Evolutionary conservation across 2,329 filamentous ascomycete genomes (phyloP), one percentile per base, ranked within the genome.

Genomic region (Diaporthe longicolla): DNA sequence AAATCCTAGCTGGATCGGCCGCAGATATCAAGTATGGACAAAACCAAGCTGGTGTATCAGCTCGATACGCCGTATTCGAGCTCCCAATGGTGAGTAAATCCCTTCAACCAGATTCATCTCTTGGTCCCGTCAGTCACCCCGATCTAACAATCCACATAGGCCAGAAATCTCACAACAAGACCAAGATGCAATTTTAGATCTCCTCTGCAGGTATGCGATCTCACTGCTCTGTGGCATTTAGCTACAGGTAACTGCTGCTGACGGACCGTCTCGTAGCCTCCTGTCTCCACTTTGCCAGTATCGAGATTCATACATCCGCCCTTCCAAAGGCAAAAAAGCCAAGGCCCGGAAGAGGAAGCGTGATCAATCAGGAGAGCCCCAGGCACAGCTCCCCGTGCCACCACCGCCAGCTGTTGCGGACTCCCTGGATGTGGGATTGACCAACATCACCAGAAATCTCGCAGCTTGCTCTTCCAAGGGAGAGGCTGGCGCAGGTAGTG

Each of bases 11-110:
- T 8, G 21, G 8, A 43, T 45, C 52, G 9, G 40, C 17, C 45
- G 13, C 24, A 29, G 15, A 1, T n/a, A 8, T 48, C 19, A 10
- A 65, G 17, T 13, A 88, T 88, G 86, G 87, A 88, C 58, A 86
- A 87, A 58, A 92, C 89, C 75, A 92, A 88, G 79, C 85, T 89
- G 11, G 84, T 92, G 24, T 91, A 92, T 79, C 91, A 91, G 77
- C 87, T 93, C 32, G 91, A 93, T 63, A 90, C 90, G 3, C 92
- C 92, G 0, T 94, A 90, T 79, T 90, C 91, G 2, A 82, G 85
- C 8, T 84, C 87, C 15, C 81, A 87, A 80, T 93, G 92, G 93
- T 93, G 81, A 55, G 84, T 37, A 29, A 35, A 70, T 37, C 21
- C 17, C 58, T 15, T 43, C 24, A 40, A 43, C 71, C 65, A 21